Base-by-base conservation (phyloP, 2,329 filamentous ascomycete genomes). In the Ambrosiella beaveri region DNA sequence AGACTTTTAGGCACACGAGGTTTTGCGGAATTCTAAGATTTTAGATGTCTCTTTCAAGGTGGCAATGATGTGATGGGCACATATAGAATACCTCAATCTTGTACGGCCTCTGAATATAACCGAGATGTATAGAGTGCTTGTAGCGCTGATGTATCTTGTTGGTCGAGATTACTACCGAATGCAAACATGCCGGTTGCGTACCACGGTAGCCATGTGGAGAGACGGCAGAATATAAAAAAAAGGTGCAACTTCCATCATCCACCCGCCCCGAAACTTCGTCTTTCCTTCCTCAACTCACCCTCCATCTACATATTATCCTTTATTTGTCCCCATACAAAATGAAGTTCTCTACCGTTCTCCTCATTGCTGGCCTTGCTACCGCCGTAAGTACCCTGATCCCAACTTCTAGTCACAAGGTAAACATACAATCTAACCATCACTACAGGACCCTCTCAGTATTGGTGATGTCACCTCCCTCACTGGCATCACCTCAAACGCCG, bases 341-440 rank as follows among this genome's bases (percentile, higher is more conserved):
- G 71, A 70, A 70, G 68, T 68, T 70, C 67, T 65, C 68, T 64
- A 64, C 64, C 63, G 38, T 47, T 37, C 62, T 65, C 50, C 63
- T 66, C 57, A 49, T 69, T 17, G 53, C 52, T 61, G 60, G 69
- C 57, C 64, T 66, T 62, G 63, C 71, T 50, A 65, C 65, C 54
- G 61, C 68, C 63, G 68, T 69, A 64, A 39, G 62, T 63, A 2
- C 41, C 19, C 35, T 27, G 3, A 27, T 27, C 27, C 27, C 27
- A 4, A 27, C 27, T 27, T 27, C 3, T 27, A 27, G 27, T 27
- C 27, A 27, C 19, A 27, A 27, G 27, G 3, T 27, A 27, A 27
- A 27, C 3, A 27, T 27, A 27, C 27, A 27, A 27, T 41, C 11
- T 41, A 47, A 13, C 19, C 3, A 47, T 17, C 44, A 47, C 19